Conservation (phyloP, 2,329 filamentous ascomycete species). For the Stromatinia cepivora region DNA sequence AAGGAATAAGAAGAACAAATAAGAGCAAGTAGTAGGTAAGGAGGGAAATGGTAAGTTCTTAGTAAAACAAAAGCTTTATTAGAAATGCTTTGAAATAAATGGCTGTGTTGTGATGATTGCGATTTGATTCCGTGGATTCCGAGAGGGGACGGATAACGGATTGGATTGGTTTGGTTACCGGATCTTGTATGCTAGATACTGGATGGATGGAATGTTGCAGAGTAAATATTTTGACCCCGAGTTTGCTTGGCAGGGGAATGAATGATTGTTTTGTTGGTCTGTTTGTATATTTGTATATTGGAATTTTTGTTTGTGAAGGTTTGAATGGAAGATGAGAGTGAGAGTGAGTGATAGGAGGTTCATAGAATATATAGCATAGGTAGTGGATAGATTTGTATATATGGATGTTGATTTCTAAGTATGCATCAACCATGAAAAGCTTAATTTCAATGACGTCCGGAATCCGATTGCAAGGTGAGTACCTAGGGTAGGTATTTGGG, state of each 20-base stretch:
- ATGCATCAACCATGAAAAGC: background rate
- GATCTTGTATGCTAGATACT: background rate
- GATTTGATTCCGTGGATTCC: conserved; percentile 1
- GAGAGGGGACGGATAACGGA: background rate
- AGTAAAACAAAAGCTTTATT: too few relatives aligned
- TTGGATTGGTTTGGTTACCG: background rate
- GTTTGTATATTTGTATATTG: too few relatives aligned
- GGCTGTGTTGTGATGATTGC: background rate
- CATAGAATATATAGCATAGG: too few relatives aligned
- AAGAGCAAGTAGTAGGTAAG: background rate
- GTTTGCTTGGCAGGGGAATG: background rate
- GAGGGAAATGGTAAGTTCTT: background rate
- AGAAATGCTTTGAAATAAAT: background rate
- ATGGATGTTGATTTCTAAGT: conserved; percentile 1
- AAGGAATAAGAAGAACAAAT: background rate
- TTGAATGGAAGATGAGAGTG: background rate
- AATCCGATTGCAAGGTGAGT: background rate
- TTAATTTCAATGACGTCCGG: conserved; percentile 3
- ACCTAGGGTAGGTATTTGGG: background rate
- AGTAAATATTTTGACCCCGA: too few relatives aligned
- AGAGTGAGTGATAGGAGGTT: background rate
- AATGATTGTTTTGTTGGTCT: too few relatives aligned
- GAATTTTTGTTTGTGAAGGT: background rate
- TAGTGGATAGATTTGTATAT: background rate
- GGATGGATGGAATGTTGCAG: background rate